Base-by-base conservation (phyloP, 768 basidiomycete species). In the Boletales sp. region DNA sequence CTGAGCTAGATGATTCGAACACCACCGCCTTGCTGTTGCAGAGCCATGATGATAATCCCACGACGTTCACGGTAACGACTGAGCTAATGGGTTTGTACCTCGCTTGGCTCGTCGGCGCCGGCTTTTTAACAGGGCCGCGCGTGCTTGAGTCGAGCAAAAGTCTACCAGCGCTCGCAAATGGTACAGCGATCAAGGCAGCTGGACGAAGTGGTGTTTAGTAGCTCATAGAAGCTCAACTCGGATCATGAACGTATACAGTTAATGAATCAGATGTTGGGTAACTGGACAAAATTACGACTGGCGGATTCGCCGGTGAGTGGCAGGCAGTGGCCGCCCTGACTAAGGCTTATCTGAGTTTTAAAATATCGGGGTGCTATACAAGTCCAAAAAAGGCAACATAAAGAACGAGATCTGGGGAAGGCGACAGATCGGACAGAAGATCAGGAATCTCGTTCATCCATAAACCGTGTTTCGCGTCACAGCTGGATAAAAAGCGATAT, bases 81-180 rank as follows among this genome's bases (percentile, higher is more conserved):
- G 73, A 73, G 18, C 68, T 94, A 44, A 82, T 96, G 77, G 94
- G 93, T 1, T 72, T 81, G 58, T 99, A 99, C 67, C 70, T 99
- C 15, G 82, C 93, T 8, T 99, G 96, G 96, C 76, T 98, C 17
- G 78, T 97, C 36, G 80, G 79, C 4, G 92, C 87, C 5, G 87
- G 73, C 6, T 98, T 97, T 74, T 72, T 99, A 44, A 80, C 82
- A 7, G 58, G 73, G 7, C 83, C 90, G 5, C 66, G 72, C 21
- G 51, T 60, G 10, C 35, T 57, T 2, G 58, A 59, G 4, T 69
- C 75, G 28, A 65, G 68, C 46, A 81, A 77, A 61, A 48, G 57
- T 8, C 64, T 89, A 25, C 87, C 87, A 5, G 59, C 62, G 45
- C 59, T 88, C 48, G 63, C 48, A 1, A 59, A 65, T 11, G 62